Evolutionary conservation across 2,329 filamentous ascomycete genomes (phyloP).

Genomic region (Cytospora mali): DNA sequence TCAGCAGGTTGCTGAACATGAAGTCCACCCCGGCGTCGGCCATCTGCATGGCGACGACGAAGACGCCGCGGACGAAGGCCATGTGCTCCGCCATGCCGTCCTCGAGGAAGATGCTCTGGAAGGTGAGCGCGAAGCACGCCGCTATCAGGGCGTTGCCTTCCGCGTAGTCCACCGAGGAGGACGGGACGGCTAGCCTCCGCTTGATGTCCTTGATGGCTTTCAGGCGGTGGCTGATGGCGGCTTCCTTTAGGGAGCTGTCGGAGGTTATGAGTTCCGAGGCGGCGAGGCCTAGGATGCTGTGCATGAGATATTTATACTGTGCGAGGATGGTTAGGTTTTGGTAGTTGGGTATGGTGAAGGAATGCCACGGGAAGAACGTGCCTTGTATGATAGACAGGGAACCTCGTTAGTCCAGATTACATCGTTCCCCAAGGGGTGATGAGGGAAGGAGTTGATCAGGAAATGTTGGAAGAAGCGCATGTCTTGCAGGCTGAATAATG

Average conservation of each 20-base stretch:
- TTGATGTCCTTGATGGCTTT: conserved; percentile 67
- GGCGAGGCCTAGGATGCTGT: conserved; percentile 68
- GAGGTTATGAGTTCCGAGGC: conserved; percentile 64
- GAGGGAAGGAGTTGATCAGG: conserved; percentile 61
- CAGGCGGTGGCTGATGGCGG: conserved; percentile 66
- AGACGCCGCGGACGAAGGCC: conserved; percentile 61
- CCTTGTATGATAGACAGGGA: conserved; percentile 67
- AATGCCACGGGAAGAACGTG: conserved; percentile 38
- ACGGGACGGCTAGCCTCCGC: conserved; percentile 47
- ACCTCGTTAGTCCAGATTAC: conserved; percentile 68
- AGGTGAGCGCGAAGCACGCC: conserved; percentile 61
- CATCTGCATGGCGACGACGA: conserved; percentile 59
- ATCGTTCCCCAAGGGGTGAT: conserved; percentile 67
- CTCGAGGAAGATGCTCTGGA: conserved; percentile 59
- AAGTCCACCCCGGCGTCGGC: conserved; percentile 50
- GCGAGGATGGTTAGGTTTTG: conserved; percentile 23
- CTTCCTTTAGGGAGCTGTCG: conserved; percentile 54
- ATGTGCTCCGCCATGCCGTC: conserved; percentile 63
- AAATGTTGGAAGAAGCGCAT: conserved; percentile 74
- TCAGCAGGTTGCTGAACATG: conserved; percentile 52
- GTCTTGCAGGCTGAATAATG: conserved; percentile 62
- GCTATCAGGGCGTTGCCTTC: conserved; percentile 63
- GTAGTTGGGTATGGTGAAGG: conserved; percentile 4
- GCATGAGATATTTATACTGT: conserved; percentile 69
- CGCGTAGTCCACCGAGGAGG: conserved; percentile 38